These are phyloP conservation scores for Pichia sp. DNA, from an alignment of 1,139 yeast genomes.

Conservation along the genomic window DNA sequence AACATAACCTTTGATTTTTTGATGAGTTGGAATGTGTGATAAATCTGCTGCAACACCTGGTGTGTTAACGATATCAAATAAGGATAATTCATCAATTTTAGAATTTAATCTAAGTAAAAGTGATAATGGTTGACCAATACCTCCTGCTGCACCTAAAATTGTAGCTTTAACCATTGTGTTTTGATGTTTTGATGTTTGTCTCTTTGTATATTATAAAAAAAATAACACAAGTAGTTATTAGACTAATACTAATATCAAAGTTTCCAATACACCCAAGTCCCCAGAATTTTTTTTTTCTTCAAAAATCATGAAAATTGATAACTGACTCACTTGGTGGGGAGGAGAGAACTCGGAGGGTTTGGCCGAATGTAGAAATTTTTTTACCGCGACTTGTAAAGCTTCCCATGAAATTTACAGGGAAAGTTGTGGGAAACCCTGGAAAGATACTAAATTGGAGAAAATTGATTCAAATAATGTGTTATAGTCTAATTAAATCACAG, in stretches of 20 bases:
- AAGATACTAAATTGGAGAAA: not conserved
- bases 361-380: too few species aligned
- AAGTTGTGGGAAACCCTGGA: not conserved
- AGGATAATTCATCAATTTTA: constrained; percentile 47
- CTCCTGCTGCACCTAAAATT: constrained; percentile 76
- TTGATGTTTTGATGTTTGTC: not conserved
- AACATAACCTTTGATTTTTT: constrained; percentile 49
- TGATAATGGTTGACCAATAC: constrained; percentile 73
- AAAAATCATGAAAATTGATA: too few species aligned
- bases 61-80: constrained; percentile 63
- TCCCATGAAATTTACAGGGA: not conserved
- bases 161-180: constrained; percentile 46
- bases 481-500: too few species aligned
- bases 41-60: constrained; percentile 70
- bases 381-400: not conserved
- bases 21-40: constrained; percentile 62
- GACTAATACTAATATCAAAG: too few species aligned
- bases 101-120: constrained; percentile 55
- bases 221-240: too few species aligned
- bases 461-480: too few species aligned
- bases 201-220: too few species aligned
- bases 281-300: too few species aligned
- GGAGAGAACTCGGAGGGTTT: too few species aligned
- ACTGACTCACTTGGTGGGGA: not conserved
- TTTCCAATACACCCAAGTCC: too few species aligned